Base-by-base conservation (phyloP, 108 stramenopile genomes). In the Ochromonas danica region DNA sequence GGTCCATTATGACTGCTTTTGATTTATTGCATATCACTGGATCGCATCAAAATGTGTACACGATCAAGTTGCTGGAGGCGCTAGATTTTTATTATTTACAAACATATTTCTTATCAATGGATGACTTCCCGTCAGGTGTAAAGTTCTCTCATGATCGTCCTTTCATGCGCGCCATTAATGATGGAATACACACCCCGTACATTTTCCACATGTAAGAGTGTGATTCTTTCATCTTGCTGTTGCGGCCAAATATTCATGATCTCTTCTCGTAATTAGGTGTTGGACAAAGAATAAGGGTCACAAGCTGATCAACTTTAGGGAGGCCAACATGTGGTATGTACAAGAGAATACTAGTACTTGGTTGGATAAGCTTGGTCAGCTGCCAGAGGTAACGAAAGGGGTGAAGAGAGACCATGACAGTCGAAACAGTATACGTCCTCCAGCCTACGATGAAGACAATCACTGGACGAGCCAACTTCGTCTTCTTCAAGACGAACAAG, bases 281-380 rank as follows among this genome's bases (percentile, higher is more conserved):
- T 93, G 93, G 93, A 92, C 93, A 31, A 79, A 79, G 6, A 90
- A 87, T 84, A 92, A 92, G 77, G 86, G 81, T 38, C 90, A 94
- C 75, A 94, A 94, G 77, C 81, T 87, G 10, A 70, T 81, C 2
- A 91, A 85, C 78, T 85, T 92, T 17, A 67, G 89, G 62, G 90
- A 92, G 80, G 61, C 91, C 75, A 87, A 88, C 35, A 83, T 91
- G 82, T 94, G 92, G 92, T 90, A 90, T 78, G 39, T 91, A 33
- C 6, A 22, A 3, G 30, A 22, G 6, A 3, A 67, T 33, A 10
- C 30, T 25, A 14, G 14, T 51, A 6, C 45, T 51, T 51, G 6
- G 45, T 6, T 14, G 22, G 45, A 6, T 51, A 6, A 14, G 45
- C 6, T 51, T 22, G 45, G 14, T 51, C 14, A 51, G 6, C 6